A percentile compares a stretch with the other conserved stretches of the same genome.
Conservation (phyloP, 805 yeast genomes). For the Wickerhamomyces chaumierensis region DNA sequence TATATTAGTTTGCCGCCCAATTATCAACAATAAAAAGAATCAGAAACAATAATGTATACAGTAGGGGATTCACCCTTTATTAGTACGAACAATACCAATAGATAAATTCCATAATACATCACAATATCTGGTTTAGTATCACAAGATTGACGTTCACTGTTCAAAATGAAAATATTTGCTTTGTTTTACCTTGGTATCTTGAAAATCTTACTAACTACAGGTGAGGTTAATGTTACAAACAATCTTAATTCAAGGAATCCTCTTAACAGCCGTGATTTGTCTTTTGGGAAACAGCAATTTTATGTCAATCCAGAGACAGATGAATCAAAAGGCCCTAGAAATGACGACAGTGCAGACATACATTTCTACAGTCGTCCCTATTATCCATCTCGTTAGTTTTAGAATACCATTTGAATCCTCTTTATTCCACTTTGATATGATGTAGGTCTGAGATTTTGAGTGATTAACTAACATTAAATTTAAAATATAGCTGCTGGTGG, state of each 20-base stretch:
- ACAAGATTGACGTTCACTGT: too few species aligned
- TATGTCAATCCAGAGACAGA: conserved; percentile 14
- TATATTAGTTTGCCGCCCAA: too few species aligned
- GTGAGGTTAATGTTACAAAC: background rate
- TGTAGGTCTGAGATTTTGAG: background rate
- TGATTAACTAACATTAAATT: conserved; percentile 2
- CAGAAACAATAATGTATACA: too few species aligned
- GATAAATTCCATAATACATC: too few species aligned
- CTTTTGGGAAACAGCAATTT: conserved; percentile 11
- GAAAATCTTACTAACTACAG: background rate
- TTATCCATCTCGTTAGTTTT: conserved; percentile 16
- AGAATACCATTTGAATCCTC: conserved; percentile 1
- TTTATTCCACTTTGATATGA: background rate
- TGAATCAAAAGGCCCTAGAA: conserved; percentile 2
- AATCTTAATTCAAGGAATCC: background rate
- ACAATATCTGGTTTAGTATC: too few species aligned
- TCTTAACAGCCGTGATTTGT: conserved; percentile 4
- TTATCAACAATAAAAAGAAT: too few species aligned
- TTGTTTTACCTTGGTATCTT: background rate
- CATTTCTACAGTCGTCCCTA: conserved; percentile 12
- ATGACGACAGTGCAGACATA: conserved; percentile 11
- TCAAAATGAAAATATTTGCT: background rate
- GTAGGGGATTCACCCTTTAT: too few species aligned
- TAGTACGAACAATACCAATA: too few species aligned
- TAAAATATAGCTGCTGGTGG: conserved; percentile 29